Percentiles rank a stretch among this genome's conserved stretches.
Conservation (phyloP, 495 filamentous ascomycete species). For the Daldinia decipiens region DNA sequence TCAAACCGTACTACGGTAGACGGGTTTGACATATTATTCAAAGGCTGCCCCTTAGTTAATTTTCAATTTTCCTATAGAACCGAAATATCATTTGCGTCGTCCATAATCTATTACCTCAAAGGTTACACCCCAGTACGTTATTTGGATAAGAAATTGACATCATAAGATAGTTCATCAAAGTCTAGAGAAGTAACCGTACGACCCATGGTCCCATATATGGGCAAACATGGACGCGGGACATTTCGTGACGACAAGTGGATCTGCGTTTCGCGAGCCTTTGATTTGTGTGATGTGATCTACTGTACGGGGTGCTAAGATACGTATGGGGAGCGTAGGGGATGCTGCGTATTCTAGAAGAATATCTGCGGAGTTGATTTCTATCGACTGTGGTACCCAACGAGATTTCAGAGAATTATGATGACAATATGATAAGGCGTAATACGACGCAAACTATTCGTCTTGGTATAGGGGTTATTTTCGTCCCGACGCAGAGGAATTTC, state of each 20-base stretch:
- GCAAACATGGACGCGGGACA: background rate
- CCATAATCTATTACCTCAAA: background rate
- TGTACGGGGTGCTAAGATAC: background rate
- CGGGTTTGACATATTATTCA: background rate
- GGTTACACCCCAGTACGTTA: background rate
- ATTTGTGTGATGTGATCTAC: background rate
- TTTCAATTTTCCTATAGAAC: background rate
- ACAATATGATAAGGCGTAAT: conserved; percentile 1
- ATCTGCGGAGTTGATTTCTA: background rate
- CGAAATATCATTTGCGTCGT: background rate
- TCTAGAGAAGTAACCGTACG: background rate
- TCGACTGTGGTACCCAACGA: conserved; percentile 26
- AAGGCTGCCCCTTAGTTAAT: background rate
- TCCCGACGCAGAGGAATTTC: conserved; percentile 8
- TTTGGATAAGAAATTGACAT: background rate
- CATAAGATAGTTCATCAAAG: background rate
- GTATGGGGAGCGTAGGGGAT: conserved; percentile 6
- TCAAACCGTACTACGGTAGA: background rate
- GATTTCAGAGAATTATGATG: conserved; percentile 20
- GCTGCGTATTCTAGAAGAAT: background rate
- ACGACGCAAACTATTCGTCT: background rate
- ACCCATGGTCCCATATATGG: background rate
- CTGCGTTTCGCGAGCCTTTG: background rate
- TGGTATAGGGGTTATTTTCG: background rate
- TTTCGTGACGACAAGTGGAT: background rate